Conservation (phyloP, 441 rosid species). For the Kokia cookei region DNA sequence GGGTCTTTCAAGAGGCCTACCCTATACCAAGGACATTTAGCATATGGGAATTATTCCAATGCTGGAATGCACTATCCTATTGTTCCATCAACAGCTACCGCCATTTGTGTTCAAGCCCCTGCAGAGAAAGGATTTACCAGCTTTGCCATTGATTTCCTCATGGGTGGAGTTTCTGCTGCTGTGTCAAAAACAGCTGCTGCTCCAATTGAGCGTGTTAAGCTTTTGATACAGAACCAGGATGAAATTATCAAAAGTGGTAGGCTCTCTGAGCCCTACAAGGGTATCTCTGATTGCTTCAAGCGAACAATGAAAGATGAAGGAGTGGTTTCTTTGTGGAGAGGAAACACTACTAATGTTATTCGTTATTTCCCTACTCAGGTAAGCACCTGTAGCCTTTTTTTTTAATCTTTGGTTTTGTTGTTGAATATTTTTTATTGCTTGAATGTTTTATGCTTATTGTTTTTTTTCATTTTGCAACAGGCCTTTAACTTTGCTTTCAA, state of each 20-base stretch:
- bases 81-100: conserved; percentile 29
- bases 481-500: conserved; percentile 68
- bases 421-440: neutral
- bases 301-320: conserved; percentile 50
- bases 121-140: conserved; percentile 44
- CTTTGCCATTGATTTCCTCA: conserved; percentile 47
- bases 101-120: conserved; percentile 43
- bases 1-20: conserved; percentile 38
- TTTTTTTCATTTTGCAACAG: conserved; percentile 15
- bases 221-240: conserved; percentile 58
- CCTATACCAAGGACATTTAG: conserved; percentile 27
- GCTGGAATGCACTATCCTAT: conserved; percentile 38
- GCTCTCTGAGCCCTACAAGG: conserved; percentile 60
- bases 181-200: conserved; percentile 65
- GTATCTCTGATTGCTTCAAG: conserved; percentile 50
- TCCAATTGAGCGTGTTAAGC: conserved; percentile 67
- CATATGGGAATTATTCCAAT: conserved; percentile 44
- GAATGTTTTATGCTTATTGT: neutral
- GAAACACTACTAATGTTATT: conserved; percentile 63
- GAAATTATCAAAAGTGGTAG: conserved; percentile 55
- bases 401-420: neutral
- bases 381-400: neutral
- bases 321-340: conserved; percentile 48
- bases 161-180: conserved; percentile 73
- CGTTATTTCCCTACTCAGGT: conserved; percentile 69